phyloP scores from a whole-genome alignment of 257 asterid genomes.

The Echium plantagineum region DNA sequence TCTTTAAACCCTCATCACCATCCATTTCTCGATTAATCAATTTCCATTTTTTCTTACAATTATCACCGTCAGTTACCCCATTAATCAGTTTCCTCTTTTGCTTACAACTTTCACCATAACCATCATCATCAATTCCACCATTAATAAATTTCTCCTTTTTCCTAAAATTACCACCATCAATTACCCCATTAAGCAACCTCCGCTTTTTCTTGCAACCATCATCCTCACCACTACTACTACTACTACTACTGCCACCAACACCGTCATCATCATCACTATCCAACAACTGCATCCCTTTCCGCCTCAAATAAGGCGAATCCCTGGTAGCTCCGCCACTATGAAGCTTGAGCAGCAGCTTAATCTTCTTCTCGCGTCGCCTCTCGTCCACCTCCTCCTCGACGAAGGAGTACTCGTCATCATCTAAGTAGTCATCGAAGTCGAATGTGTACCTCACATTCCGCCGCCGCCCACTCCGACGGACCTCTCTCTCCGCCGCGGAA shows the following conservation, averaged over 20 bases:
- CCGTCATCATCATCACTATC: no score
- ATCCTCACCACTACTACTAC: no score
- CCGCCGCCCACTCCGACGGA: no score
- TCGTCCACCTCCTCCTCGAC: constrained; percentile 57
- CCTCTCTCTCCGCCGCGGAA: no score
- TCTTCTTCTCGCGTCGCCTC: constrained; percentile 69
- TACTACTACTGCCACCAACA: no score
- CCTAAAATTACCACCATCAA: constrained; percentile 25
- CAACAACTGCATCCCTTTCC: constrained; percentile 9
- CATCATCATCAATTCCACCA: constrained; percentile 16
- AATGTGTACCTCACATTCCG: constrained; percentile 83
- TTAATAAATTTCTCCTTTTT: constrained; percentile 31
- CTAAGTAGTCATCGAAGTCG: constrained; percentile 89
- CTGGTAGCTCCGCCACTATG: constrained; percentile 12
- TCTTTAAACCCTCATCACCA: constrained; percentile 28
- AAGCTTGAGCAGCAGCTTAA: constrained; percentile 52
- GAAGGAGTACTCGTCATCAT: constrained; percentile 62
- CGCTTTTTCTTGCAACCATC: constrained; percentile 1
- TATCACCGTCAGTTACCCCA: constrained; percentile 6
- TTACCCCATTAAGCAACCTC: constrained; percentile 11
- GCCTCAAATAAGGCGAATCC: background rate
- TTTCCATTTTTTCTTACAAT: constrained; percentile 3
- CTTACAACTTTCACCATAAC: no score
- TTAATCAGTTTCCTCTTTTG: constrained; percentile 12
- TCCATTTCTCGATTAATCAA: constrained; percentile 17